Base-by-base conservation (phyloP, 2,329 filamentous ascomycete genomes). In the Rhynchosporium graminicola region DNA sequence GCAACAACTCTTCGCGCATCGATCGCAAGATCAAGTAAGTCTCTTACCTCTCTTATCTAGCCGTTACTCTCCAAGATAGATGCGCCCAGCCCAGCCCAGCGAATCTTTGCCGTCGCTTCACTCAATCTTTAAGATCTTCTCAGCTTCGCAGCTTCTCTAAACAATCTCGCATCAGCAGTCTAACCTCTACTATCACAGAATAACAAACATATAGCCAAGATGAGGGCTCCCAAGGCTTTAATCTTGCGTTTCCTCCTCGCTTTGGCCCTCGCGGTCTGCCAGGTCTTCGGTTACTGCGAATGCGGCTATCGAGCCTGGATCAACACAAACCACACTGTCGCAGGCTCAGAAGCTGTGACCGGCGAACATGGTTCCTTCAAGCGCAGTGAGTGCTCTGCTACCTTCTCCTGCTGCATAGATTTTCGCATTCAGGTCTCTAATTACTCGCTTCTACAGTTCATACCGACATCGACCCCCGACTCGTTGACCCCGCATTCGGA, bases 301-400 rank as follows among this genome's bases (percentile, higher is more conserved):
- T 94, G 90, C 72, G 90, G 90, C 57, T 93, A 91, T 74, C 82
- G 82, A 3, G 75, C 87, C 50, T 78, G 50, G 12, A 59, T 59
- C 56, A 33, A 59, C 26, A 28, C 56, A 20, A 50, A 77, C 64
- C 75, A 79, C 45, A 29, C 9, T 3, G 36, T 31, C 29, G 79
- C 77, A n/a, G 71, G 50, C 28, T 47, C 64, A 12, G 40, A 54
- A 20, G 36, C 51, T 6, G 36, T 29, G 76, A 51, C 26, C 76
- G 51, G 33, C 15, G 15, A 12, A 7, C 20, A 13, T 43, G 40
- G 28, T 46, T 7, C 6, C 10, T 5, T 10, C n/a, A 6, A 26
- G 13, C 54, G 20, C 43, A 40, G 54, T 57, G 33, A 33, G 13
- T 33, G 7, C 9, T 15, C 13, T 10, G 7, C 5, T 36, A 31